Evolutionary conservation across 306 rosid genomes (phyloP).

Genomic region (Gastrolobium bilobum): DNA sequence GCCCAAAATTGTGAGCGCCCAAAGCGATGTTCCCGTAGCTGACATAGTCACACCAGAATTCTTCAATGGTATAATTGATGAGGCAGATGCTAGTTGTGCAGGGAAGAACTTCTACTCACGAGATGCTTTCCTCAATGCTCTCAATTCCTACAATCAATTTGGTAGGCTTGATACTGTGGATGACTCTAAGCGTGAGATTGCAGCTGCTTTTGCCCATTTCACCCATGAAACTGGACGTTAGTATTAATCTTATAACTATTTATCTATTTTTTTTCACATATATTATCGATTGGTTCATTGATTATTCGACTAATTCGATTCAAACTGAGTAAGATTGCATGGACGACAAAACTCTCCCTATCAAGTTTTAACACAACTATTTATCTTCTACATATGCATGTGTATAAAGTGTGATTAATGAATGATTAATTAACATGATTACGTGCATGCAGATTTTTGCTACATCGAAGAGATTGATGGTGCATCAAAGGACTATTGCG

Average conservation of each 20-base stretch:
- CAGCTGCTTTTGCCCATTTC: slow-evolving; percentile 83
- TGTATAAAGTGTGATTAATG: neutral
- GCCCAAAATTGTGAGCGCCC: slow-evolving; percentile 19
- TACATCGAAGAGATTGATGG: slow-evolving; percentile 90
- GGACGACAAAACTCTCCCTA: no score
- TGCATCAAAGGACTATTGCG: slow-evolving; percentile 81
- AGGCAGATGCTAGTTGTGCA: slow-evolving; percentile 58
- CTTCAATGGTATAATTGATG: slow-evolving; percentile 58
- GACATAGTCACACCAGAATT: slow-evolving; percentile 57
- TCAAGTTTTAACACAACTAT: no score
- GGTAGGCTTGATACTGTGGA: slow-evolving; percentile 50
- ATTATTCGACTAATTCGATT: no score
- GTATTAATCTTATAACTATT: neutral
- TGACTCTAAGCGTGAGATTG: slow-evolving; percentile 81
- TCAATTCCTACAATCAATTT: slow-evolving; percentile 53
- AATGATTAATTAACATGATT: neutral
- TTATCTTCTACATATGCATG: no score
- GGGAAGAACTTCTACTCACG: slow-evolving; percentile 70
- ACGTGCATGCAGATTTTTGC: slow-evolving; percentile 67
- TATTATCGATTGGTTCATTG: no score
- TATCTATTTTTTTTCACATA: no score
- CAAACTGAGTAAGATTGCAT: no score
- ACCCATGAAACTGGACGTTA: slow-evolving; percentile 89
- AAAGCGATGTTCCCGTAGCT: neutral
- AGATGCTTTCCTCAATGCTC: slow-evolving; percentile 60